Evolutionary conservation across 306 rosid genomes (phyloP).

Genomic region (Heteromeles arbutifolia): DNA sequence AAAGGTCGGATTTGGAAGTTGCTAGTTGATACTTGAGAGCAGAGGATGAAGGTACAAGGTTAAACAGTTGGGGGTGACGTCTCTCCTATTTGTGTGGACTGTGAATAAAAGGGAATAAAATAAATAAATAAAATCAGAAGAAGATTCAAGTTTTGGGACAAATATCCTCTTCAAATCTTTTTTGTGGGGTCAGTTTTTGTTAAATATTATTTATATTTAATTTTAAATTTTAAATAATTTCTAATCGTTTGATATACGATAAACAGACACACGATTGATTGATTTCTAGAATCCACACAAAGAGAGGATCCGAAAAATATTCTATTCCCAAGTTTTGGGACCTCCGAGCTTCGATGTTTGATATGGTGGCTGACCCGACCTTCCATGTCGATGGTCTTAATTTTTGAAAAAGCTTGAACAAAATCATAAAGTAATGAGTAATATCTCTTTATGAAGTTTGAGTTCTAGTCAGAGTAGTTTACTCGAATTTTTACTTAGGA

Average conservation of each 20-base stretch:
- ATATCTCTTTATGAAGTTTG: no score
- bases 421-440: not conserved
- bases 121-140: not conserved
- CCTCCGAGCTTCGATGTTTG: not conserved
- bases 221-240: no score
- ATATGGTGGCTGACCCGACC: not conserved
- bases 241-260: no score
- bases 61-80: not conserved
- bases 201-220: no score
- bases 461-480: no score
- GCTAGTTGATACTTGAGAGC: not conserved
- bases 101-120: not conserved
- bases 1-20: constrained; percentile 2
- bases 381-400: not conserved
- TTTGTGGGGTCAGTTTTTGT: no score
- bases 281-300: no score
- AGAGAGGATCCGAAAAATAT: no score
- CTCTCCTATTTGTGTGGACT: not conserved
- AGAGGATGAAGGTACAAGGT: not conserved
- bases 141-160: not conserved
- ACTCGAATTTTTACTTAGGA: no score
- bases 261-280: no score
- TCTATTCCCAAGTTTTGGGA: no score
- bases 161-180: no score
- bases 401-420: not conserved